Evolutionary conservation across 1,139 yeast species (phyloP).

Genomic region (Taiozyma sp.): DNA sequence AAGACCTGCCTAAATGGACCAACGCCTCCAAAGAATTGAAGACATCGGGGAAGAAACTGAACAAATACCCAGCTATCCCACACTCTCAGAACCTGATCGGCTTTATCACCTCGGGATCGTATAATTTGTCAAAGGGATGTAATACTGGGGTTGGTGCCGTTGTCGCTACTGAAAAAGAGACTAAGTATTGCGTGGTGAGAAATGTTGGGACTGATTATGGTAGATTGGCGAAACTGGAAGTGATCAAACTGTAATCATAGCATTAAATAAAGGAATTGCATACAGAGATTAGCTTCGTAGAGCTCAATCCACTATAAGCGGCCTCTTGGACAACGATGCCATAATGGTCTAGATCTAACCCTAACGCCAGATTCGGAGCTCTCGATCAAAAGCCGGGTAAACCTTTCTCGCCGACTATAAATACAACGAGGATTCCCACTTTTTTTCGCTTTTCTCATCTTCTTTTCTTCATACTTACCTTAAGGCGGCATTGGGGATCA

Average conservation of each 20-base stretch:
- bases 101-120: constrained; percentile 73
- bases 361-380: background rate
- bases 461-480: constrained; percentile 94
- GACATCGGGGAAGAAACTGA: constrained; percentile 25
- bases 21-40: constrained; percentile 18
- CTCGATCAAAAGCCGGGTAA: background rate
- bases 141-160: constrained; percentile 67
- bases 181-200: constrained; percentile 36
- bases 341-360: background rate
- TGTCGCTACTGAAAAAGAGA: constrained; percentile 27
- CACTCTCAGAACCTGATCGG: constrained; percentile 53
- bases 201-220: constrained; percentile 45
- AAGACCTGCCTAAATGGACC: constrained; percentile 29
- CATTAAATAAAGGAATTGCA: background rate
- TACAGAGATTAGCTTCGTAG: background rate
- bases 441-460: constrained; percentile 19
- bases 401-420: constrained; percentile 8
- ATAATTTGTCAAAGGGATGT: constrained; percentile 58
- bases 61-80: constrained; percentile 26
- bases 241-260: background rate
- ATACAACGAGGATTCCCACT: constrained; percentile 10
- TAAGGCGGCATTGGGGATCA: constrained; percentile 96
- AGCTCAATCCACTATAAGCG: background rate
- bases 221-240: constrained; percentile 29
- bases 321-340: too few relatives aligned